phyloP scores from a whole-genome alignment of 805 yeast species.

The Monosporozyma unispora region DNA sequence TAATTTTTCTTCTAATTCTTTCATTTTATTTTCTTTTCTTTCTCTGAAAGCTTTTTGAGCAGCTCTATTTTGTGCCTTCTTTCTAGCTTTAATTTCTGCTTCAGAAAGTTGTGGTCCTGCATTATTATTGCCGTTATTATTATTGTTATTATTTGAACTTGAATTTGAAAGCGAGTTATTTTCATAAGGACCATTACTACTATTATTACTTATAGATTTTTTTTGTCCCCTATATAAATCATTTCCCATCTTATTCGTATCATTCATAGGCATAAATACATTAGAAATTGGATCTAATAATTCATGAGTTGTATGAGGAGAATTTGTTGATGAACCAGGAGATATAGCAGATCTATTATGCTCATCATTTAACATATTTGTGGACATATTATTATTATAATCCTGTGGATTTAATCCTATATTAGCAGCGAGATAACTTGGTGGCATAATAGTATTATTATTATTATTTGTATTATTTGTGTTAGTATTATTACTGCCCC shows the following conservation, averaged over 20 bases:
- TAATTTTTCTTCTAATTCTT: conserved; percentile 55
- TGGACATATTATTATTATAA: not conserved
- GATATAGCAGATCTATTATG: conserved; percentile 21
- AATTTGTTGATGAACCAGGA: conserved; percentile 1
- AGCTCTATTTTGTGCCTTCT: conserved; percentile 75
- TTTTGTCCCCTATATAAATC: not conserved
- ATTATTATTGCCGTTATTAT: not conserved
- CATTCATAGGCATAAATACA: not conserved
- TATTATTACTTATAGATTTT: not conserved
- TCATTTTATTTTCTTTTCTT: conserved; percentile 62
- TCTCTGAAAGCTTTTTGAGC: conserved; percentile 83
- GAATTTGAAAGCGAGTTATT: not conserved
- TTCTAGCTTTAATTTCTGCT: conserved; percentile 41
- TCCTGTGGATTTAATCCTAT: not conserved
- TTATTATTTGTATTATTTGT: too few relatives aligned
- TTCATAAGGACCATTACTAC: not conserved
- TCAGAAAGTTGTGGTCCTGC: not conserved
- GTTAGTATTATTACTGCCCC: too few relatives aligned
- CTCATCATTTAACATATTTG: not conserved
- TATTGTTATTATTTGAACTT: not conserved
- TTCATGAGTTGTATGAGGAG: not conserved
- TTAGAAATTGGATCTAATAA: not conserved
- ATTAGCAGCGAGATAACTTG: not conserved
- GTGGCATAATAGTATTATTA: not conserved
- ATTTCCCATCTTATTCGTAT: too few relatives aligned